phyloP scores from a whole-genome alignment of 2,329 filamentous ascomycete species.

The Cladobotryum mycophilum region DNA sequence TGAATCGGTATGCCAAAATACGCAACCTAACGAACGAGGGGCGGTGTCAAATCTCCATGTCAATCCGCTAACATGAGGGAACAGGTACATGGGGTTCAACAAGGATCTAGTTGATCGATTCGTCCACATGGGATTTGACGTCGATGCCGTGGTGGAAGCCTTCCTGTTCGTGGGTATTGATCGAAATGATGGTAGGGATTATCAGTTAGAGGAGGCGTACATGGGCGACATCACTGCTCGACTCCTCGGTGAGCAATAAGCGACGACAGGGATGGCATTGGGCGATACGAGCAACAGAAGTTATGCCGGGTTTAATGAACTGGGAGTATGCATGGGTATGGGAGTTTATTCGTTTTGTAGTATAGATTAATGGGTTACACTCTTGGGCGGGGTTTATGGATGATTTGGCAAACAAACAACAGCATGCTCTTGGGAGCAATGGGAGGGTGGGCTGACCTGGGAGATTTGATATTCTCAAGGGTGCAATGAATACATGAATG shows the following conservation, averaged over 20 bases:
- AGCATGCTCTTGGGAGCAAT: too few species aligned
- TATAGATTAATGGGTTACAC: background rate
- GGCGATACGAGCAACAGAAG: background rate
- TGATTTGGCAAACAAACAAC: too few species aligned
- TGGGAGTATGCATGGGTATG: background rate
- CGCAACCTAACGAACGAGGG: background rate
- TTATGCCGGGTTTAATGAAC: too few species aligned
- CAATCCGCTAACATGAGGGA: background rate
- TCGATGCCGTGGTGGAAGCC: slow-evolving; percentile 78
- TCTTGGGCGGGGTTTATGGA: background rate
- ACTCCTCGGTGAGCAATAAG: slow-evolving; percentile 68
- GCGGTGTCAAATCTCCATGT: too few species aligned
- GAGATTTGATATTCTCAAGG: background rate
- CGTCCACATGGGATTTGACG: slow-evolving; percentile 82
- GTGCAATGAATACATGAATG: background rate
- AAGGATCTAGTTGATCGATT: slow-evolving; percentile 78
- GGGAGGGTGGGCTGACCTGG: background rate
- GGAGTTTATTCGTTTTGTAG: background rate
- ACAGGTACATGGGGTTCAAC: slow-evolving; percentile 82
- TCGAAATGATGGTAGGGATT: slow-evolving; percentile 68
- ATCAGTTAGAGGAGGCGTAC: slow-evolving; percentile 81
- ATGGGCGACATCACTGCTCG: slow-evolving; percentile 85
- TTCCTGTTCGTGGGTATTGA: slow-evolving; percentile 80
- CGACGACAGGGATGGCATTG: background rate
- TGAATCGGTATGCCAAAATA: slow-evolving; percentile 23